Conservation (phyloP, 441 rosid species). For the Gossypium gossypioides region DNA sequence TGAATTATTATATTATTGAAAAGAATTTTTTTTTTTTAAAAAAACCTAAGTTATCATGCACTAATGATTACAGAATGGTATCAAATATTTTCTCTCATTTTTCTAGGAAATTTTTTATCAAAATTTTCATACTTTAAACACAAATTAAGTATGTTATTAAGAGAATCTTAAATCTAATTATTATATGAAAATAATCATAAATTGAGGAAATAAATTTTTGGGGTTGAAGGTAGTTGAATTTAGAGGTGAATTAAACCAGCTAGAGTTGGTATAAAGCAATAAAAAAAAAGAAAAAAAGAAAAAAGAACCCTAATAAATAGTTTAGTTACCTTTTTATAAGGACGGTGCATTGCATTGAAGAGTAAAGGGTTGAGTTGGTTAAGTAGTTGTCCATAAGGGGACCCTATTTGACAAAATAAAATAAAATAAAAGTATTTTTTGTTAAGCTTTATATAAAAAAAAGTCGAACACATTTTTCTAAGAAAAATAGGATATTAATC, state of each 20-base stretch:
- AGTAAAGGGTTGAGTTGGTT: conserved; percentile 13
- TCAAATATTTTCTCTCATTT: not conserved
- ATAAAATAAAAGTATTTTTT: too few species aligned
- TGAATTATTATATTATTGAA: too few species aligned
- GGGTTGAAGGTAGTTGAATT: not conserved
- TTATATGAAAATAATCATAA: not conserved
- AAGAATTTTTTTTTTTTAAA: too few species aligned
- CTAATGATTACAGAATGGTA: not conserved
- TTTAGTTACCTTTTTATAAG: not conserved
- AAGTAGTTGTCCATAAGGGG: conserved; percentile 17
- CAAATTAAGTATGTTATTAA: not conserved
- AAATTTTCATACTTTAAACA: not conserved
- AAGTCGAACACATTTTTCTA: not conserved
- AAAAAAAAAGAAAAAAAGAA: not conserved
- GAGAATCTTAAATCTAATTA: not conserved
- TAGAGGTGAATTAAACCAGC: not conserved
- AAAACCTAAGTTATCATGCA: not conserved
- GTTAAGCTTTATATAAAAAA: not conserved
- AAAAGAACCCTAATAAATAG: not conserved
- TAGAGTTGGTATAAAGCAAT: not conserved
- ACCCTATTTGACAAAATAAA: conserved; percentile 3
- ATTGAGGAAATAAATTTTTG: not conserved
- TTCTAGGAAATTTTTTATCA: not conserved
- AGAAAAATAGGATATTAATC: too few species aligned
- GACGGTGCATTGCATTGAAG: conserved; percentile 11